Conservation (phyloP, 129 eudicot species). For the Ambrosia trifida region DNA sequence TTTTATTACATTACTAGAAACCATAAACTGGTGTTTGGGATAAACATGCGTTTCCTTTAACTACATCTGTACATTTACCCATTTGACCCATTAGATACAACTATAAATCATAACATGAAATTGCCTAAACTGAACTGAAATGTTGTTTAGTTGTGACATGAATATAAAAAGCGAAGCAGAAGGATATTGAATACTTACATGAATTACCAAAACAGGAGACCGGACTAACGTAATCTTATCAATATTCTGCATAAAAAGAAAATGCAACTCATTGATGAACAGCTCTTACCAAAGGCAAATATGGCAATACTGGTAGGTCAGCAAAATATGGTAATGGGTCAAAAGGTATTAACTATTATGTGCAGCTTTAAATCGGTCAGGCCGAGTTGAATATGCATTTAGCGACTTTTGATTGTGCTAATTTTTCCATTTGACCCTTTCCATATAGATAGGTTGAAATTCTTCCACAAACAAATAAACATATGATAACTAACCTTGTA, state of each 20-base stretch:
- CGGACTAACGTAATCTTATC: constrained; percentile 77
- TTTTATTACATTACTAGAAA: too few relatives aligned
- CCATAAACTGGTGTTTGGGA: too few relatives aligned
- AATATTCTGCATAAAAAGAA: constrained; percentile 65
- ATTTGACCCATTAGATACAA: not conserved
- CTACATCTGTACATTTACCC: not conserved
- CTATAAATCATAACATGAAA: not conserved
- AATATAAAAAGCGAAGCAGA: not conserved
- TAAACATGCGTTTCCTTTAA: not conserved
- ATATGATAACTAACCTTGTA: constrained; percentile 59
- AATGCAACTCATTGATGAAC: not conserved
- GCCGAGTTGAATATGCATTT: not conserved
- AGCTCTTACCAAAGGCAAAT: not conserved
- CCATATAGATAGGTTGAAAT: not conserved
- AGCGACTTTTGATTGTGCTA: not conserved
- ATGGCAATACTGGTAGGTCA: not conserved
- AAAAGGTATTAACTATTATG: not conserved
- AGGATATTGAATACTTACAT: constrained; percentile 55
- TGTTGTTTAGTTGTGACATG: not conserved
- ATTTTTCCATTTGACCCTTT: not conserved
- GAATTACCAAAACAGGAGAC: constrained; percentile 86
- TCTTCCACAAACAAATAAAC: not conserved
- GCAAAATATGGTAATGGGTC: not conserved
- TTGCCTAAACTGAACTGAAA: not conserved
- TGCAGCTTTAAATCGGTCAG: not conserved